These are phyloP conservation scores for Xerocomellus amylosporus DNA, from an alignment of 768 basidiomycete species.

Conservation along the genomic window DNA sequence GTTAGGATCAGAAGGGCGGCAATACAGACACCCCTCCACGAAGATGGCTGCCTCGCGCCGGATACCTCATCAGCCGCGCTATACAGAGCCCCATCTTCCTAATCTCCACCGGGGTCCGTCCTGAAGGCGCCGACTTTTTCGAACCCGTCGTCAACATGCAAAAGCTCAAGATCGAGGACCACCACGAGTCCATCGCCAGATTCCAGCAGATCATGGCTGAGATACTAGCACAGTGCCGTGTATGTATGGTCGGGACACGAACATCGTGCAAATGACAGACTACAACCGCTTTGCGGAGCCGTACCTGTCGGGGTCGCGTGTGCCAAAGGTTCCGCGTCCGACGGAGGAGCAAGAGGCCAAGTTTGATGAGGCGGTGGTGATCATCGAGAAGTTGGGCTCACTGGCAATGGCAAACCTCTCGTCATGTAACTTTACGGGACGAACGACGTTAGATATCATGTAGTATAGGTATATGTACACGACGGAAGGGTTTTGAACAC, in stretches of 20 bases:
- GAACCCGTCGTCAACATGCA: slow-evolving; percentile 37
- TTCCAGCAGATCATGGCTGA: slow-evolving; percentile 57
- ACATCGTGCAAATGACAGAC: slow-evolving; percentile 52
- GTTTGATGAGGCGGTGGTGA: slow-evolving; percentile 66
- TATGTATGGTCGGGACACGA: slow-evolving; percentile 65
- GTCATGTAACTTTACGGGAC: no score
- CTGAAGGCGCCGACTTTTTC: slow-evolving; percentile 44
- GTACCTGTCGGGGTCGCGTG: slow-evolving; percentile 47
- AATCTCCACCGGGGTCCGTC: slow-evolving; percentile 48
- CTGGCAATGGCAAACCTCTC: no score
- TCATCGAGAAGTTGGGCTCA: slow-evolving; percentile 49
- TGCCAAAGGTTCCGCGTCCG: slow-evolving; percentile 49
- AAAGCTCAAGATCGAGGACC: slow-evolving; percentile 40
- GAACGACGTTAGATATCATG: no score
- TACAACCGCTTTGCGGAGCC: not conserved
- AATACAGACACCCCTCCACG: no score
- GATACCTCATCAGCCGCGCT: slow-evolving; percentile 48
- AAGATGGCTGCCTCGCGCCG: slow-evolving; percentile 60
- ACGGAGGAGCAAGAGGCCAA: slow-evolving; percentile 60
- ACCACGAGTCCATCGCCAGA: slow-evolving; percentile 22
- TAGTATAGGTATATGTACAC: no score
- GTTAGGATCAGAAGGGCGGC: no score
- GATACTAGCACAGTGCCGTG: slow-evolving; percentile 42
- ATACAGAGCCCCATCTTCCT: slow-evolving; percentile 37
- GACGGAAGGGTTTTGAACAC: no score